These are phyloP conservation scores for Trapa incisa DNA, from an alignment of 345 rosid genomes.

Conservation along the genomic window DNA sequence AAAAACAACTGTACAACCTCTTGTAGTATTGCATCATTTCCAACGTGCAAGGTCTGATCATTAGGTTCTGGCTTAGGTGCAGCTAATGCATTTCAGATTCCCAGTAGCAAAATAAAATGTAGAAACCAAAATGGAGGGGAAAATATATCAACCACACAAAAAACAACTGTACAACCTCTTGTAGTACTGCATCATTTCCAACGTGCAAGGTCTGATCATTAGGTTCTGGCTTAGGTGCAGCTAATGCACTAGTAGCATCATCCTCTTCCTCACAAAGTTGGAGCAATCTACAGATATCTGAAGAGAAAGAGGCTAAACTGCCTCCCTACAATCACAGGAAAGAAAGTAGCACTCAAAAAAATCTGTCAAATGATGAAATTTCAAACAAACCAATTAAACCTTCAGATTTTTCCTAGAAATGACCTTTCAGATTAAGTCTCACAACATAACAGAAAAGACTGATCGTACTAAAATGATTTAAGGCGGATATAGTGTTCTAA, in stretches of 20 bases:
- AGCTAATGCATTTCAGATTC: constrained; percentile 37
- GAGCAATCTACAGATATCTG: constrained; percentile 80
- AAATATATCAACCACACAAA: too few relatives aligned
- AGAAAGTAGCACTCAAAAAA: not conserved
- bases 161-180: constrained; percentile 34
- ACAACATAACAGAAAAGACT: not conserved
- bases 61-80: constrained; percentile 78
- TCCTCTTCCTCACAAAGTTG: constrained; percentile 95
- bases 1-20: constrained; percentile 31
- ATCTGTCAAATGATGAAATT: constrained; percentile 1
- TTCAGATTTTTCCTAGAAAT: not conserved
- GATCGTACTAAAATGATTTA: not conserved
- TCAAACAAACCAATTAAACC: not conserved
- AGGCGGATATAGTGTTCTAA: constrained; percentile 18
- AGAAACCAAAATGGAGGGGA: too few relatives aligned
- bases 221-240: constrained; percentile 79
- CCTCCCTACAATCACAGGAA: constrained; percentile 45
- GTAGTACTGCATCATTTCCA: constrained; percentile 34
- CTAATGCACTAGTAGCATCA: constrained; percentile 82
- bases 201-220: constrained; percentile 51
- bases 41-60: constrained; percentile 53
- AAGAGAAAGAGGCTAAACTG: constrained; percentile 68
- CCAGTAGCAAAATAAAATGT: too few relatives aligned
- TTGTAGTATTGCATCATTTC: constrained; percentile 31
- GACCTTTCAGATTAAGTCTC: not conserved